Evolutionary conservation across 257 asterid genomes (phyloP), one percentile per base, ranked within the genome.

Genomic region (Plantago ovata): DNA sequence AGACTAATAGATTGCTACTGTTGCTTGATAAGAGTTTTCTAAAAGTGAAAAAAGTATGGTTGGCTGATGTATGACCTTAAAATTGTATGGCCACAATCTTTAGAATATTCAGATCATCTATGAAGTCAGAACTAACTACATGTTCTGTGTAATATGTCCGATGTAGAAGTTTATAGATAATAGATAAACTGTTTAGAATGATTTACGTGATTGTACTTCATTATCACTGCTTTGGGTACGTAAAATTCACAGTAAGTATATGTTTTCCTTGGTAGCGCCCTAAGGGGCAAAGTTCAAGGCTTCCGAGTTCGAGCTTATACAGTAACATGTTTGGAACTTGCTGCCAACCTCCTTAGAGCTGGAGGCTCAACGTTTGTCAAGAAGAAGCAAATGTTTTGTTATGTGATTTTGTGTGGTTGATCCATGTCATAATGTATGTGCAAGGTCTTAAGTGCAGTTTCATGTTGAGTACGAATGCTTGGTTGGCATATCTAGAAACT

Each of bases 331-430:
- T 82, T 77, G 85, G 86, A 73, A 78, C 84, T 77, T 80, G 89
- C 83, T 78, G 92, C 77, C 83, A 77, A 79, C 93, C 85, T 81
- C 96, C 82, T 67, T 69, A 84, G 85, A 84, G 75, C 77, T 78
- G 72, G 86, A 72, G 68, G 69, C 52, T 56, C 68, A 61, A 76
- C 75, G 70, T 75, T 73, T 68, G 61, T 67, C 60, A 54, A 72
- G 58, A 61, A 47, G 78, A 69, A 75, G 69, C 69, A 66, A 62
- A 48, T 56, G 48, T 53, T 54, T 53, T 58, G 8, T 68, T 56
- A 38, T 66, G 53, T 64, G 61, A 59, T 61, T 22, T 32, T 67
- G 16, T 53, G 50, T 65, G 53, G 22, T 50, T 63, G 62, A 56
- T 55, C 66, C 43, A 38, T 60, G 65, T 38, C 47, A 64, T 69